A percentile compares a stretch with the other conserved stretches of the same genome.
phyloP scores from a whole-genome alignment of 192 early-diverging fungal species.

The Kappamyces sp. region DNA sequence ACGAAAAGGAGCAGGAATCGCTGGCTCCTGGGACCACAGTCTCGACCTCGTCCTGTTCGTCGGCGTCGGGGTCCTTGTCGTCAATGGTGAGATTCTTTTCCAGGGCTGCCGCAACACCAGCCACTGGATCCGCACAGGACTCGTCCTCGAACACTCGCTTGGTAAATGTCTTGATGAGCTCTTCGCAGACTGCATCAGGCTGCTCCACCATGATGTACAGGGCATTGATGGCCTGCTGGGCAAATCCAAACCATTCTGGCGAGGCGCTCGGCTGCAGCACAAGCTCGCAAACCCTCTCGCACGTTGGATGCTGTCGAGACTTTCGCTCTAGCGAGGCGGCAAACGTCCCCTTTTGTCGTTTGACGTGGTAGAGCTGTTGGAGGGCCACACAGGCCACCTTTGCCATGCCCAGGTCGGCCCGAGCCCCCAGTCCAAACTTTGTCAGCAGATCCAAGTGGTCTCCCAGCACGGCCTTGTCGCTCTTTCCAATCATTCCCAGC shows the following conservation, averaged over 20 bases:
- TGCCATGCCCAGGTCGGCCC: conserved; percentile 76
- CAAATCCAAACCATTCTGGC: conserved; percentile 66
- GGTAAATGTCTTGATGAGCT: conserved; percentile 68
- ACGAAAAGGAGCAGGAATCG: conserved; percentile 38
- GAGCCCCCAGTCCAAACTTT: conserved; percentile 76
- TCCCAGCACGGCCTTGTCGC: conserved; percentile 70
- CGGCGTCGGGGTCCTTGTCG: conserved; percentile 12
- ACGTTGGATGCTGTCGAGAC: conserved; percentile 53
- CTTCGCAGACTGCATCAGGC: conserved; percentile 74
- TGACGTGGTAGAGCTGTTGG: conserved; percentile 65
- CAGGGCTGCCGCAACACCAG: conserved; percentile 18
- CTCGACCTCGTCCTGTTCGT: conserved; percentile 27
- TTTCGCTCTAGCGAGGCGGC: conserved; percentile 29
- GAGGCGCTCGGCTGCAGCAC: conserved; percentile 19
- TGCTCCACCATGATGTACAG: conserved; percentile 87
- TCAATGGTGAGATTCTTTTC: conserved; percentile 16
- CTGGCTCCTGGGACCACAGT: conserved; percentile 13
- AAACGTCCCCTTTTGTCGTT: conserved; percentile 54
- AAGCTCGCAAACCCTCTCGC: conserved; percentile 47
- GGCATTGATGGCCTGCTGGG: conserved; percentile 91
- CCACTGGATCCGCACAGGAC: conserved; percentile 17
- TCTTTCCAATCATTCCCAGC: conserved; percentile 88
- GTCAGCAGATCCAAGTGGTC: conserved; percentile 82
- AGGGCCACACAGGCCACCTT: conserved; percentile 89
- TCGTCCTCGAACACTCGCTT: conserved; percentile 49